phyloP scores from a whole-genome alignment of 2,329 filamentous ascomycete species.

The Xylariaceae sp. region DNA sequence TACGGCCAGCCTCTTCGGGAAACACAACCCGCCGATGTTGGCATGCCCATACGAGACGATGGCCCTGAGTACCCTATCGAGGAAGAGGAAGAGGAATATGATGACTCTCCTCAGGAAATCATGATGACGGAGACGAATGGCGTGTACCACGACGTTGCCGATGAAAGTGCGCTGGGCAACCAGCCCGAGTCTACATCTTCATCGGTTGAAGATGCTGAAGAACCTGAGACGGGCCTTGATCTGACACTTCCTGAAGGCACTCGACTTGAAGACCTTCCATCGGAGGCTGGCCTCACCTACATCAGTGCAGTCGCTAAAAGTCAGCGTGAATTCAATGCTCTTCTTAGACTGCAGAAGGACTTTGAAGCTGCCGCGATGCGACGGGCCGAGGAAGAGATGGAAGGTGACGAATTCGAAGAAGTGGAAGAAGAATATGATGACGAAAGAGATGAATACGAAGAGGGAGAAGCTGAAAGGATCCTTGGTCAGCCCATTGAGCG shows the following conservation, averaged over 20 bases:
- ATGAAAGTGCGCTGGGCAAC: no score
- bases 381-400: constrained; percentile 30
- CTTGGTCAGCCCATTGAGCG: constrained; percentile 40
- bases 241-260: constrained; percentile 13
- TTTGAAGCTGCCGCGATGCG: constrained; percentile 44
- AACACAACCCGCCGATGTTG: constrained; percentile 39
- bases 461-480: constrained; percentile 33
- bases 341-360: constrained; percentile 52
- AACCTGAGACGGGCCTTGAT: constrained; percentile 21
- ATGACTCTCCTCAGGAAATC: constrained; percentile 42
- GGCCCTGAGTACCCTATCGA: constrained; percentile 42
- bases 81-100: constrained; percentile 64
- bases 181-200: no score
- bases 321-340: constrained; percentile 50
- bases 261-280: constrained; percentile 27
- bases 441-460: constrained; percentile 30
- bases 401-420: constrained; percentile 18
- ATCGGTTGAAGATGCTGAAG: constrained; percentile 15
- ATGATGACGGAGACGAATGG: constrained; percentile 46
- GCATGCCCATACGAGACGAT: constrained; percentile 67
- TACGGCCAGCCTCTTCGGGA: constrained; percentile 21
- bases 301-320: constrained; percentile 47
- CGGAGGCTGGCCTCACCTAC: constrained; percentile 37
- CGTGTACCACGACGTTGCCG: no score
- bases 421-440: constrained; percentile 30